Conservation (phyloP, 164 flowering plant species). For the Vitis rupestris region DNA sequence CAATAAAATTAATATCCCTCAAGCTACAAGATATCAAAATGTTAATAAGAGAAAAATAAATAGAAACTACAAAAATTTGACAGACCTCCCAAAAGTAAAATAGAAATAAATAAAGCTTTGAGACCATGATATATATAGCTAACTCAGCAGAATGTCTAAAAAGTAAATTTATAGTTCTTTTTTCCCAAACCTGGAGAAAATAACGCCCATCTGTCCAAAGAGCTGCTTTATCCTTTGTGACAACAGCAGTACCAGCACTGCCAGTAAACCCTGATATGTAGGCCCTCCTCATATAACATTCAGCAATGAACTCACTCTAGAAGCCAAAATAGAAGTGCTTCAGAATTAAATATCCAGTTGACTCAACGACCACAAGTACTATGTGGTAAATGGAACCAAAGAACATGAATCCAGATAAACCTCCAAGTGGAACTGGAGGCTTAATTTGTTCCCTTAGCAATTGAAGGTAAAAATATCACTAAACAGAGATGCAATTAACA, state of each 20-base stretch:
- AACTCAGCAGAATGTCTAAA: too few species aligned
- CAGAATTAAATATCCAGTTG: background rate
- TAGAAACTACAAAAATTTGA: constrained; percentile 1
- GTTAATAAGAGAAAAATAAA: background rate
- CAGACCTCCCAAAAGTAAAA: background rate
- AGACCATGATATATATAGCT: background rate
- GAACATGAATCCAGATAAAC: too few species aligned
- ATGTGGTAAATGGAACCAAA: background rate
- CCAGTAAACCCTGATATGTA: constrained; percentile 96
- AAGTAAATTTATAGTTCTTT: background rate
- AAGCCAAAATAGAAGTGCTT: constrained; percentile 6
- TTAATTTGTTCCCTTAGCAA: too few species aligned
- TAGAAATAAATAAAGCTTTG: background rate
- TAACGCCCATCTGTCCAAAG: constrained; percentile 99
- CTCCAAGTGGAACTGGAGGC: too few species aligned
- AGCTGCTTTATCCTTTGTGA: constrained; percentile 92
- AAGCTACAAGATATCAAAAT: background rate
- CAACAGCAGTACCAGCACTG: constrained; percentile 96
- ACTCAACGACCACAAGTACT: background rate
- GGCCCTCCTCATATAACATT: constrained; percentile 85
- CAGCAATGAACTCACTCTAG: constrained; percentile 98
- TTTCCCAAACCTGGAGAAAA: constrained; percentile 77
- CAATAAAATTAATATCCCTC: background rate
- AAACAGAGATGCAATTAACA: too few species aligned
- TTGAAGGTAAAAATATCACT: too few species aligned